Percentiles rank a stretch among this genome's conserved stretches.
Evolutionary conservation across 768 basidiomycete species (phyloP).

Genomic region (Psilocybe azurescens): DNA sequence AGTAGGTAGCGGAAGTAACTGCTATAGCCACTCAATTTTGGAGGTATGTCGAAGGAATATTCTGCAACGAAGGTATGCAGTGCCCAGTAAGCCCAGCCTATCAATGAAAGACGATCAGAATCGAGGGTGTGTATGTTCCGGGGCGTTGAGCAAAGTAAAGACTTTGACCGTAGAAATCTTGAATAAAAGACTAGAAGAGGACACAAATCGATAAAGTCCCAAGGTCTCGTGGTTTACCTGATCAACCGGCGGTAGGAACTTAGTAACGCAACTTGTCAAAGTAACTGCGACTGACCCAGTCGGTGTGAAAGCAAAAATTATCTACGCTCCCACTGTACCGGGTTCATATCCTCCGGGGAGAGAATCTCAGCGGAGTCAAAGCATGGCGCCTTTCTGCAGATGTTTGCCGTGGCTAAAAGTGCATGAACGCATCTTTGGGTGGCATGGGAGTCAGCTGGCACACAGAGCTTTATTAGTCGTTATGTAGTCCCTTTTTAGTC

Average conservation of each 20-base stretch:
- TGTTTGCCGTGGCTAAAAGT: neutral
- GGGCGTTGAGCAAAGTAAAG: neutral
- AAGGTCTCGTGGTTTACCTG: neutral
- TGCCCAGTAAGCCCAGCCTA: neutral
- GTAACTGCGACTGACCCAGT: neutral
- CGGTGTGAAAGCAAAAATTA: neutral
- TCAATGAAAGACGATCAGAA: neutral
- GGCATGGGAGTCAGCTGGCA: neutral
- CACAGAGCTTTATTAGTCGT: too few species aligned
- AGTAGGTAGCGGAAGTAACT: neutral
- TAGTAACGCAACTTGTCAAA: neutral
- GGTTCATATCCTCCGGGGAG: neutral
- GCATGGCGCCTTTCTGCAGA: neutral
- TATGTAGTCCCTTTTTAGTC: too few species aligned
- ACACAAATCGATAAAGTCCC: neutral
- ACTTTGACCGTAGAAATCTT: neutral
- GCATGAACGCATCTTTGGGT: neutral
- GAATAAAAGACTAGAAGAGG: neutral
- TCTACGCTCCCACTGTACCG: neutral
- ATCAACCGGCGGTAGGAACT: neutral
- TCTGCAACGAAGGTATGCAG: neutral
- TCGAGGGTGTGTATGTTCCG: neutral
- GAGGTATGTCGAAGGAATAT: neutral
- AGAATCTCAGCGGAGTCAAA: neutral
- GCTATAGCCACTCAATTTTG: neutral